Evolutionary conservation across 176 grass and related monocot species (phyloP), one percentile per base, ranked within the genome.

Genomic region (Microstegium vimineum): DNA sequence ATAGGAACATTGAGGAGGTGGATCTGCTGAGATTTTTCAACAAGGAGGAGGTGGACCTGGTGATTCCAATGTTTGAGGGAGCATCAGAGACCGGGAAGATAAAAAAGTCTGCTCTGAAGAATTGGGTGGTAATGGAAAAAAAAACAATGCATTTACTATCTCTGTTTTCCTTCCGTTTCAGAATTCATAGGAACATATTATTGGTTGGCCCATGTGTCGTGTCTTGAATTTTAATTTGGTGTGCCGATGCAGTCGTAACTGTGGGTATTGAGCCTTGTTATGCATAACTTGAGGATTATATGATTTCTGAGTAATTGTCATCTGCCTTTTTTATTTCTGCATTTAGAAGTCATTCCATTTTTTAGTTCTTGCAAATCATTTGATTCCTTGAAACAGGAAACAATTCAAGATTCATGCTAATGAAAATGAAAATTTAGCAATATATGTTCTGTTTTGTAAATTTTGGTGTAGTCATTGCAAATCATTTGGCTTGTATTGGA

Each of bases 61-160:
- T 94, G 62, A 75, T 99, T 76, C 96, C 89, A 2, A 88, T 90
- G 89, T 99, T 99, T 90, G 96, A 99, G 86, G 96, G 96, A 61
- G 96, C 93, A 51, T 64, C 18, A 16, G 96, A 99, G 66, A 93
- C 85, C 0, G 62, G 91, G 47, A 95, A 87, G 86, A 99, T 99
- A 1, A 99, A 95, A 52, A 95, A 95, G 17, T 99, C 96, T 46
- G 91, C 96, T 47, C 66, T 99, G 23, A 99, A 73, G 74, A 99
- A 95, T 78, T 99, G 93, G 93, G 96, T 99, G 96, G 96, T 95
- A 98, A 95, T 79, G 73, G 45, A 15, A 16, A 47, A 46, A 67
- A 78, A 87, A 33, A 54, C 42, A 20, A 73, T 26, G 1, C 40
- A 45, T 47, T 25, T 67, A 38, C 3, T 51, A 4, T 31, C 73